Evolutionary conservation across 257 asterid genomes (phyloP).

Genomic region (Solanum lycopersicoides): DNA sequence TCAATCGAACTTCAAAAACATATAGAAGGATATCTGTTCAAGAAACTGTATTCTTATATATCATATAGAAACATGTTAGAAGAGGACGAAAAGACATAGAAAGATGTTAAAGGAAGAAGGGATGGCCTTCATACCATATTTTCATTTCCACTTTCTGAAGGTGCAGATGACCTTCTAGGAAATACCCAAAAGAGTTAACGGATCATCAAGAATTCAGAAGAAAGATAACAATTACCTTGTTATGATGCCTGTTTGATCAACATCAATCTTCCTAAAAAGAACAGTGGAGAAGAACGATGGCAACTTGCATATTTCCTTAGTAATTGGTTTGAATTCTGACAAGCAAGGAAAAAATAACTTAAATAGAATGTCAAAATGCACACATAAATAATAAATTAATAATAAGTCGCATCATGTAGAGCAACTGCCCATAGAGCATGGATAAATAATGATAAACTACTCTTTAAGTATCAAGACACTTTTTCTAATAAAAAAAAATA

Average conservation of each 20-base stretch:
- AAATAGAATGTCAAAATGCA: background rate
- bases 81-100: background rate
- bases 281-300: constrained; percentile 90
- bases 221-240: constrained; percentile 49
- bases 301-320: constrained; percentile 96
- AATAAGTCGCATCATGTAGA: background rate
- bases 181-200: background rate
- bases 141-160: background rate
- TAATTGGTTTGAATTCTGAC: constrained; percentile 85
- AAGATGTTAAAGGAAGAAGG: background rate
- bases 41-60: background rate
- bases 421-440: background rate
- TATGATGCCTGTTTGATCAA: constrained; percentile 50
- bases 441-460: background rate
- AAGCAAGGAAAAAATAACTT: constrained; percentile 9
- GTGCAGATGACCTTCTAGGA: background rate
- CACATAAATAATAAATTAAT: background rate
- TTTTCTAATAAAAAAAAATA: background rate
- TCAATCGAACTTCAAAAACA: background rate
- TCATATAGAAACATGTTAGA: background rate
- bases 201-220: background rate
- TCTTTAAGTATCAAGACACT: background rate
- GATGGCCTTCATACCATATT: background rate
- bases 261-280: constrained; percentile 77
- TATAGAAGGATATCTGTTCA: background rate